These are phyloP conservation scores for Grifola frondosa DNA, from an alignment of 1,284 basidiomycete species.

Conservation along the genomic window DNA sequence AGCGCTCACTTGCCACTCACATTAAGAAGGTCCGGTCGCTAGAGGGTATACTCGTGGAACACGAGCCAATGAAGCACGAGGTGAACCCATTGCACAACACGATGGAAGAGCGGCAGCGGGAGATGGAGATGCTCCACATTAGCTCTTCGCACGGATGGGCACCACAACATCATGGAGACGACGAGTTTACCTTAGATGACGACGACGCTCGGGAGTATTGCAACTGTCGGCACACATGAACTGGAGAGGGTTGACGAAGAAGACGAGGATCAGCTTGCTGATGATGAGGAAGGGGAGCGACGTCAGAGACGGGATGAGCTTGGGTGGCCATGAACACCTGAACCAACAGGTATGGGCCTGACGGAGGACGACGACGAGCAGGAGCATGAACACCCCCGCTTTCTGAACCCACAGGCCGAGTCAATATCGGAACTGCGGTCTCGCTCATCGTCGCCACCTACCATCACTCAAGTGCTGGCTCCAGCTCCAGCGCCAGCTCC, in stretches of 20 bases:
- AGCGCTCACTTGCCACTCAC: constrained; percentile 75
- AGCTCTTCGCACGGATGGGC: too few species aligned
- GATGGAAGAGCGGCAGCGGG: constrained; percentile 57
- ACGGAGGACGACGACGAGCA: constrained; percentile 44
- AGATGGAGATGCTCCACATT: constrained; percentile 31
- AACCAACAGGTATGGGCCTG: constrained; percentile 71
- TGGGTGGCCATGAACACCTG: constrained; percentile 71
- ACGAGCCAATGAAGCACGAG: constrained; percentile 84
- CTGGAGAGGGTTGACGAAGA: constrained; percentile 76
- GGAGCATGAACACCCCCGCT: constrained; percentile 19
- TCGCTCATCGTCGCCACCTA: constrained; percentile 21
- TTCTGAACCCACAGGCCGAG: constrained; percentile 13
- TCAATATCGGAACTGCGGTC: constrained; percentile 19
- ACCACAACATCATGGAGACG: constrained; percentile 26
- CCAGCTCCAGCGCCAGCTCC: too few species aligned
- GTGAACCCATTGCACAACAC: constrained; percentile 70
- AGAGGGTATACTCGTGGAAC: constrained; percentile 83
- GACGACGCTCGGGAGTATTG: constrained; percentile 62
- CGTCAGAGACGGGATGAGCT: constrained; percentile 55
- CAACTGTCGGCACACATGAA: constrained; percentile 63
- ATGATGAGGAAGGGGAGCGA: constrained; percentile 46
- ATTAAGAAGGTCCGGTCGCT: constrained; percentile 85
- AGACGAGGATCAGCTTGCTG: constrained; percentile 60
- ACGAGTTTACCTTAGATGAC: constrained; percentile 42
- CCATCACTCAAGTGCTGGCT: too few species aligned